phyloP scores from a whole-genome alignment of 1,139 yeast genomes.

The Suhomyces panamericanus region DNA sequence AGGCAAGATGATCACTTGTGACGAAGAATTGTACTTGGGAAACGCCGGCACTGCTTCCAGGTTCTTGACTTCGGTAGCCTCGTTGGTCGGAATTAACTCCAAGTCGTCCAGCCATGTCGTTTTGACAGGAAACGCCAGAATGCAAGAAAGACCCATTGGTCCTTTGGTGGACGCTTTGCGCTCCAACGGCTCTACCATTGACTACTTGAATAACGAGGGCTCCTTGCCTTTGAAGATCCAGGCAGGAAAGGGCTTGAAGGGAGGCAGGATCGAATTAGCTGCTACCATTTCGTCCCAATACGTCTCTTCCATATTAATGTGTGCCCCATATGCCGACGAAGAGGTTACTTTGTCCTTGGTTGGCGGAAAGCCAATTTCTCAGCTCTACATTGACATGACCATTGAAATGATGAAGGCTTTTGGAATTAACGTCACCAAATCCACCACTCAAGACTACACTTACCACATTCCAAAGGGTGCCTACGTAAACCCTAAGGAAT shows the following conservation, averaged over 20 bases:
- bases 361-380: constrained; percentile 97
- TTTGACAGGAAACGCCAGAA: constrained; percentile 91
- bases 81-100: constrained; percentile 56
- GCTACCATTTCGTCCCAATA: constrained; percentile 98
- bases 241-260: constrained; percentile 72
- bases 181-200: constrained; percentile 72
- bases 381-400: constrained; percentile 95
- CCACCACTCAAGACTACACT: constrained; percentile 72
- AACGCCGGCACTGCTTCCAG: constrained; percentile 99
- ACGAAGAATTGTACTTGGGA: constrained; percentile 76
- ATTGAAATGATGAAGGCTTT: constrained; percentile 91
- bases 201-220: constrained; percentile 73
- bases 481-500: constrained; percentile 78
- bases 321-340: constrained; percentile 92
- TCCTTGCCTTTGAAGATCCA: constrained; percentile 78
- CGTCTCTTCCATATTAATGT: constrained; percentile 93
- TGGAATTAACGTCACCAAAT: constrained; percentile 76
- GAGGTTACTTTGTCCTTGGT: constrained; percentile 87
- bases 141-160: constrained; percentile 98
- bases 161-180: constrained; percentile 91
- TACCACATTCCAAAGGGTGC: constrained; percentile 86
- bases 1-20: constrained; percentile 64
- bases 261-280: constrained; percentile 90
- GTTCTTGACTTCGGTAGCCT: constrained; percentile 87
- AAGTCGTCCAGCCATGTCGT: constrained; percentile 48